Conservation (phyloP, 352 stramenopile species). For the Pythium graminicola region DNA sequence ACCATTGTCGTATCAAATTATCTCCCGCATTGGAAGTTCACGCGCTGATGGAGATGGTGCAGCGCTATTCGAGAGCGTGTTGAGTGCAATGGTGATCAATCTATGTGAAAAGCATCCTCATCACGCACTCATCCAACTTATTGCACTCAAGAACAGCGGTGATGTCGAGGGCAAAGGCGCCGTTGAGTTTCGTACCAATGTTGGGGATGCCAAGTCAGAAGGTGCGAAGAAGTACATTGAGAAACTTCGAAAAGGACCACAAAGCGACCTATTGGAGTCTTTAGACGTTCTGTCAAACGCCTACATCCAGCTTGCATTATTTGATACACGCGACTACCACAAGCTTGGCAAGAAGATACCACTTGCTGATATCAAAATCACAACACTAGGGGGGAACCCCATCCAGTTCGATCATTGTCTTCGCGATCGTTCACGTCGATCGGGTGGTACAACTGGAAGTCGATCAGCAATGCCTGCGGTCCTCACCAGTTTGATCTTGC, state of each 20-base stretch:
- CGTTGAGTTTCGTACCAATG: constrained; percentile 68
- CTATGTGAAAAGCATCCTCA: constrained; percentile 95
- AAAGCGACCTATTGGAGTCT: constrained; percentile 62
- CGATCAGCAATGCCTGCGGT: constrained; percentile 60
- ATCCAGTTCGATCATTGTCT: constrained; percentile 70
- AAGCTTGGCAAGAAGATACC: constrained; percentile 66
- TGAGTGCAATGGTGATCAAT: constrained; percentile 87
- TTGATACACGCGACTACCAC: constrained; percentile 74
- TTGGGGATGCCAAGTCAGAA: constrained; percentile 71
- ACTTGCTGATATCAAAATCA: constrained; percentile 52
- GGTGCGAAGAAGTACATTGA: constrained; percentile 54
- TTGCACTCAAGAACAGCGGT: constrained; percentile 93
- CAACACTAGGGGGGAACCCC: constrained; percentile 22
- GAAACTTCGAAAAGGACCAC: constrained; percentile 43
- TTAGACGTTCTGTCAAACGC: constrained; percentile 64
- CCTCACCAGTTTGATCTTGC: constrained; percentile 65
- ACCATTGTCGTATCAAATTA: constrained; percentile 96
- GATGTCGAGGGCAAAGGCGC: constrained; percentile 81
- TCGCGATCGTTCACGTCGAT: constrained; percentile 40
- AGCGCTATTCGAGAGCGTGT: constrained; percentile 70
- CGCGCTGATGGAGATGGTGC: constrained; percentile 1
- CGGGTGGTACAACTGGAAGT: constrained; percentile 7
- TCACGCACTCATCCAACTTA: constrained; percentile 93
- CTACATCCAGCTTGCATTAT: constrained; percentile 77
- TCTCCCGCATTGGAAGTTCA: constrained; percentile 88